phyloP scores from a whole-genome alignment of 176 grass and related monocot genomes.

The Zizania latifolia region DNA sequence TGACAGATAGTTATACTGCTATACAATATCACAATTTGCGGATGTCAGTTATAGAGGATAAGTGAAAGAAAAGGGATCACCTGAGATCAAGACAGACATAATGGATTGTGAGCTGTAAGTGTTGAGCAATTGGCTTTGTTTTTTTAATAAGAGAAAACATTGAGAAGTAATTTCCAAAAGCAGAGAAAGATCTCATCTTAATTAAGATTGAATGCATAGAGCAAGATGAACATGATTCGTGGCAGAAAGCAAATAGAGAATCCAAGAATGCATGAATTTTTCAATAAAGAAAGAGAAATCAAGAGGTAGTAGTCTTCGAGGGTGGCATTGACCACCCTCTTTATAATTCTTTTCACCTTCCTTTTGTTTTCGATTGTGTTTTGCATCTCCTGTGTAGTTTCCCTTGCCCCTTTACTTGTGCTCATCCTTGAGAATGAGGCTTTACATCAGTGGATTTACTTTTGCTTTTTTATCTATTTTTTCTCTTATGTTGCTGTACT shows the following conservation, averaged over 20 bases:
- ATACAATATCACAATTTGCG: conserved; percentile 16
- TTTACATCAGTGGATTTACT: conserved; percentile 81
- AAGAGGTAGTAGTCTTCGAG: conserved; percentile 51
- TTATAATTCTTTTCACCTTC: conserved; percentile 42
- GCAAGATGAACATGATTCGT: conserved; percentile 46
- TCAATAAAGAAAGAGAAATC: conserved; percentile 63
- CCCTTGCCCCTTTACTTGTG: conserved; percentile 44
- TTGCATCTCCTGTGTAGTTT: conserved; percentile 52
- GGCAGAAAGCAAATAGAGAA: conserved; percentile 38
- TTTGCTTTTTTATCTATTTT: conserved; percentile 66
- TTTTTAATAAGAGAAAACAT: conserved; percentile 46
- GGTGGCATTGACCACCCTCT: conserved; percentile 64
- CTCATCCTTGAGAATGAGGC: conserved; percentile 41
- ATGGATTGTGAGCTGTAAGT: conserved; percentile 32
- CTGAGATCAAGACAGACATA: no score
- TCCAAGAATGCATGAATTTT: conserved; percentile 54
- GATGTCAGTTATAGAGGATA: conserved; percentile 22
- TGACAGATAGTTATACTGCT: conserved; percentile 3
- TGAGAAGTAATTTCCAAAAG: conserved; percentile 31
- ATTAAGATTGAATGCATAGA: conserved; percentile 45
- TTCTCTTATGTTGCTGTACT: conserved; percentile 39
- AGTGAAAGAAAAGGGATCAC: conserved; percentile 14
- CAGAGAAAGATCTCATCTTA: conserved; percentile 45
- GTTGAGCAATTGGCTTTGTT: conserved; percentile 29
- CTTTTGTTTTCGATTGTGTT: conserved; percentile 32